Base-by-base conservation (phyloP, 371 early-diverging fungal genomes). In the Actinomucor elegans region DNA sequence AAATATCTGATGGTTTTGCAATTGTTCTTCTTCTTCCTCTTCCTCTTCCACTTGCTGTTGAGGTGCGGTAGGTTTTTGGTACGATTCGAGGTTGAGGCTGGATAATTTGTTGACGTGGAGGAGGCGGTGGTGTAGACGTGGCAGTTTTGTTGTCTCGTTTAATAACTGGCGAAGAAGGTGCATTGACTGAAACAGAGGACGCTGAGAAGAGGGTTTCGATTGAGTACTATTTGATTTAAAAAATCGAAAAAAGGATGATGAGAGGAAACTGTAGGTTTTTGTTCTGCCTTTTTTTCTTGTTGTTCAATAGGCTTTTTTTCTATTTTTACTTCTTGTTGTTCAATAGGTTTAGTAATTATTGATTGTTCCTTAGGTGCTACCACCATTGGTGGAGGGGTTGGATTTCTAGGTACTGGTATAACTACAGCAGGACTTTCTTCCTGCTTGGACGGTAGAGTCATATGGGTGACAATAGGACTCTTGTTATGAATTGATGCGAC, bases 1-100 rank as follows among this genome's bases (percentile, higher is more conserved):
- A 38, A 73, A 66, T 6, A 69, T n/a, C n/a, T n/a, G n/a, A n/a
- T n/a, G n/a, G n/a, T n/a, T 9, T 10, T 50, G 28, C 1, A 37
- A 20, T 20, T 55, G 57, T n/a, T 59, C 59, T 4, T 48, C 41
- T 46, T 65, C 54, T 11, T 67, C 61, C 34, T 49, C 50, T 15
- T 60, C 54, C 6, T 41, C 48, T 12, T 55, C 55, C 10, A 24
- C 41, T 15, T 46, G 27, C 17, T 29, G 29, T 9, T 26, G 41
- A 24, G 15, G 14, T 11, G 10, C 17, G 7, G 17, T 29, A 21
- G 27, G 11, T 46, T 18, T n/a, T n/a, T n/a, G 4, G n/a, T n/a
- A n/a, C n/a, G 10, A 38, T 38, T 38, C 21, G 38, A 4, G 23
- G 48, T 4, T 35, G 36, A 33, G 32, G 32, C 31, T 15, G 34